Percentiles rank a stretch among this genome's conserved stretches.
Conservation (phyloP, 2,329 filamentous ascomycete genomes). For the Aspergillaceae sp. region DNA sequence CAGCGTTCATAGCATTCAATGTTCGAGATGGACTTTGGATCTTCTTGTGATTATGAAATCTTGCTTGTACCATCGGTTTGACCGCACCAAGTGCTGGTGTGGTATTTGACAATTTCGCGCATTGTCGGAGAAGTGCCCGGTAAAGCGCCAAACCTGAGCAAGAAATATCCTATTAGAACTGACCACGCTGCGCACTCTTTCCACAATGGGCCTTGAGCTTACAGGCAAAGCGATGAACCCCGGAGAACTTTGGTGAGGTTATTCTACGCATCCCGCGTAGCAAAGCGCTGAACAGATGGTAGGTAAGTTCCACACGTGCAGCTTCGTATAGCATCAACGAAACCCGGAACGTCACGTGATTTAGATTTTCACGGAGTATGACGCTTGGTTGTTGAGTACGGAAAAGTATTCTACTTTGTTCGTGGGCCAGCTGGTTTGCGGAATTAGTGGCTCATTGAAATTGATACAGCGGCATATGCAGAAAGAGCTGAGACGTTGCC, state of each 20-base stretch:
- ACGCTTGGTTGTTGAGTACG: too few relatives aligned
- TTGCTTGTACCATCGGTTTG: slow-evolving; percentile 24
- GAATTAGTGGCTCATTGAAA: too few relatives aligned
- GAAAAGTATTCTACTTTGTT: too few relatives aligned
- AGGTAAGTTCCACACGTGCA: not conserved
- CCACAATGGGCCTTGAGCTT: slow-evolving; percentile 8
- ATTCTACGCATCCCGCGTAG: slow-evolving; percentile 28
- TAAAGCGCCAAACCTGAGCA: slow-evolving; percentile 36
- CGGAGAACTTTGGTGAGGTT: slow-evolving; percentile 26
- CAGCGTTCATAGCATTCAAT: slow-evolving; percentile 32
- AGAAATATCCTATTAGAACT: slow-evolving; percentile 1
- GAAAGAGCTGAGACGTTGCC: too few relatives aligned
- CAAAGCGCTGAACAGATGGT: not conserved
- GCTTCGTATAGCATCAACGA: not conserved
- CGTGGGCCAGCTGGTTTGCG: too few relatives aligned
- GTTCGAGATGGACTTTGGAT: slow-evolving; percentile 33
- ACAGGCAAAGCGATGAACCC: slow-evolving; percentile 40
- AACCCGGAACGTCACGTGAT: slow-evolving; percentile 6
- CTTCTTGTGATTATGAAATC: slow-evolving; percentile 31
- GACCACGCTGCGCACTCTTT: not conserved
- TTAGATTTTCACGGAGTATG: too few relatives aligned
- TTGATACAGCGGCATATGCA: too few relatives aligned
- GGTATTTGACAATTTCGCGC: slow-evolving; percentile 20
- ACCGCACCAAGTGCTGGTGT: slow-evolving; percentile 15
- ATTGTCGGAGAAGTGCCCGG: slow-evolving; percentile 38